A percentile compares a stretch with the other conserved stretches of the same genome.
Conservation (phyloP, 805 yeast genomes). For the Torulaspora delbrueckii region DNA sequence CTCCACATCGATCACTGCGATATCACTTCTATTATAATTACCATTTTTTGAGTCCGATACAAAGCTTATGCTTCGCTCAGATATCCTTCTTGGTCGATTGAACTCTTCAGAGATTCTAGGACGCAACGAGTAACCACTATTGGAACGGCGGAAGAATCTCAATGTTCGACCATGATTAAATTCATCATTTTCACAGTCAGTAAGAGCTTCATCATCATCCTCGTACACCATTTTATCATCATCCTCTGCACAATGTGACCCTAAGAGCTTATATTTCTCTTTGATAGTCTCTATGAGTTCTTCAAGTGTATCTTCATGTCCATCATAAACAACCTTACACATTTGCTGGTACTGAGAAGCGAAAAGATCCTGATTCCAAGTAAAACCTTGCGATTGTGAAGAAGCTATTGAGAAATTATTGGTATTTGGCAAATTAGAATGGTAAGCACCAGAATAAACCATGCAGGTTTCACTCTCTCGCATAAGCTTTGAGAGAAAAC, state of each 20-base stretch:
- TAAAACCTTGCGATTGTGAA: constrained; percentile 64
- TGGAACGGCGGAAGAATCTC: constrained; percentile 4
- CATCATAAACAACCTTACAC: constrained; percentile 38
- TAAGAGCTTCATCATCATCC: constrained; percentile 13
- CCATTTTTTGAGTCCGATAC: constrained; percentile 29
- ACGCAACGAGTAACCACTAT: constrained; percentile 9
- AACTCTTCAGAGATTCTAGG: constrained; percentile 18
- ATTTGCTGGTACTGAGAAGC: constrained; percentile 65
- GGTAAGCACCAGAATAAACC: constrained; percentile 19
- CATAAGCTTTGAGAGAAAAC: constrained; percentile 14
- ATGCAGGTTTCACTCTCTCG: constrained; percentile 20
- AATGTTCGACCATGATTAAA: not conserved
- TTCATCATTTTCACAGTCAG: constrained; percentile 15
- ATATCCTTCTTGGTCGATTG: constrained; percentile 26
- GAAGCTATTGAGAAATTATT: constrained; percentile 20
- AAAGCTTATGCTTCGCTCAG: constrained; percentile 26
- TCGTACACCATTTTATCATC: constrained; percentile 8
- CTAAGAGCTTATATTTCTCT: constrained; percentile 4
- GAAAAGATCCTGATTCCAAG: constrained; percentile 72
- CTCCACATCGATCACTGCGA: constrained; percentile 21
- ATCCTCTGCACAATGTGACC: not conserved
- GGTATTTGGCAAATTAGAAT: constrained; percentile 9
- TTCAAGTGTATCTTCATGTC: constrained; percentile 24
- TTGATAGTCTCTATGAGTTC: constrained; percentile 13
- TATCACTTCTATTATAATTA: constrained; percentile 17